A percentile compares a stretch with the other conserved stretches of the same genome.
phyloP scores from a whole-genome alignment of 2,329 filamentous ascomycete species.

The Knoxdaviesia proteae region DNA sequence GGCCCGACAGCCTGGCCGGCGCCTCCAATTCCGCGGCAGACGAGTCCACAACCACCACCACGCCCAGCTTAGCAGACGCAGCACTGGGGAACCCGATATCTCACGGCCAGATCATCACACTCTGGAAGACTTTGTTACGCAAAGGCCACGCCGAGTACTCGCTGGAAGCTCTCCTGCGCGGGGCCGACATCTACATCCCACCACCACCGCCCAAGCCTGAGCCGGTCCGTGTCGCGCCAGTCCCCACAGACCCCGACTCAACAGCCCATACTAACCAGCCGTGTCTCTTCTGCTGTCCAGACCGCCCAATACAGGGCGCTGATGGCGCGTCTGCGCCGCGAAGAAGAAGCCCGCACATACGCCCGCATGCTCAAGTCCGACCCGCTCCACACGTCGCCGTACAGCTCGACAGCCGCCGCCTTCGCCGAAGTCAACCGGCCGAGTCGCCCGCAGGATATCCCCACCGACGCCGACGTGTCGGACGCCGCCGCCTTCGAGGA shows the following conservation, averaged over 20 bases:
- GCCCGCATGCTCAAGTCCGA: slow-evolving; percentile 53
- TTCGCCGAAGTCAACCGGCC: slow-evolving; percentile 34
- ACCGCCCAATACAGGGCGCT: slow-evolving; percentile 67
- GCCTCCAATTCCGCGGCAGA: neutral
- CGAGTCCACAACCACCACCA: neutral
- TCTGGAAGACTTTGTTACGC: slow-evolving; percentile 32
- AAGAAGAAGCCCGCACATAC: slow-evolving; percentile 69
- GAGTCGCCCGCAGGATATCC: slow-evolving; percentile 18
- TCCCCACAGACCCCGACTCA: slow-evolving; percentile 1
- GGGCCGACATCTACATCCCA: slow-evolving; percentile 52
- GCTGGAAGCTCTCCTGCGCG: slow-evolving; percentile 51
- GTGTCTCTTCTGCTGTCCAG: slow-evolving; percentile 18
- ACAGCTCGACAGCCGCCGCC: slow-evolving; percentile 32
- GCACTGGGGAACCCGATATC: slow-evolving; percentile 46
- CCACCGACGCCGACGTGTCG: slow-evolving; percentile 34
- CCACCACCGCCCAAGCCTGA: slow-evolving; percentile 63
- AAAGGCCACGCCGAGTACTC: slow-evolving; percentile 17
- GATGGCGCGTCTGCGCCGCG: slow-evolving; percentile 65
- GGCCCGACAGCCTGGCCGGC: no score
- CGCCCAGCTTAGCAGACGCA: slow-evolving; percentile 7
- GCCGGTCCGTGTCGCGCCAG: slow-evolving; percentile 32
- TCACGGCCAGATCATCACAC: slow-evolving; percentile 44
- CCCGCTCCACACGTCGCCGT: slow-evolving; percentile 31
- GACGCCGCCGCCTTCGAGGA: slow-evolving; percentile 45
- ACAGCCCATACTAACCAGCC: neutral